Conservation (phyloP, 305 asterid species). For the Plantago coronopus region DNA sequence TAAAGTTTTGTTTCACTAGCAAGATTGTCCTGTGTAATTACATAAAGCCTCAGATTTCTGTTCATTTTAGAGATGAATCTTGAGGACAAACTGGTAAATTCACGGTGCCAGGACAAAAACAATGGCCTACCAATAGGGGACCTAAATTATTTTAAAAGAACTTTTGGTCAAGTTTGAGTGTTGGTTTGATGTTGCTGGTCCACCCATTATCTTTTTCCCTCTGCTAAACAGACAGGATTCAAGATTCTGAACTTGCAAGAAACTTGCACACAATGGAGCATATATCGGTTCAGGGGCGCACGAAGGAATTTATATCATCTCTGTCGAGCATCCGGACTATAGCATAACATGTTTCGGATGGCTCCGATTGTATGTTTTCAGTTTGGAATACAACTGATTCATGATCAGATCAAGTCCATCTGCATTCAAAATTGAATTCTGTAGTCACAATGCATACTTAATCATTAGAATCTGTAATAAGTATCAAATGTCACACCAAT, state of each 20-base stretch:
- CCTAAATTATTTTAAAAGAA: conserved; percentile 25
- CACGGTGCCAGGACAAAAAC: conserved; percentile 16
- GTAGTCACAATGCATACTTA: too few relatives aligned
- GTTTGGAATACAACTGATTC: too few relatives aligned
- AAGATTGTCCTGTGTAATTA: conserved; percentile 25
- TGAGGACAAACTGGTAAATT: conserved; percentile 38
- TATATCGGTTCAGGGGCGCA: too few relatives aligned
- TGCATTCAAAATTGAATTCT: too few relatives aligned
- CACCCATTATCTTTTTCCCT: conserved; percentile 18
- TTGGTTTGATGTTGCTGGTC: conserved; percentile 42
- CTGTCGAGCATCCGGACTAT: too few relatives aligned
- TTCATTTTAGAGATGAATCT: conserved; percentile 12
- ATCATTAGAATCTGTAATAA: too few relatives aligned
- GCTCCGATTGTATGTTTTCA: too few relatives aligned
- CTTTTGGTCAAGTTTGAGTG: conserved; percentile 26
- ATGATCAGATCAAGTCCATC: too few relatives aligned
- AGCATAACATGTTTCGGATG: too few relatives aligned
- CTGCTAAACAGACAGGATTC: conserved; percentile 5
- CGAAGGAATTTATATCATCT: too few relatives aligned
- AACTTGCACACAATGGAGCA: neutral
- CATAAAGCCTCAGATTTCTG: conserved; percentile 26
- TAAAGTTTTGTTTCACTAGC: conserved; percentile 49
- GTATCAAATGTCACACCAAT: too few relatives aligned
- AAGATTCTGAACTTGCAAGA: neutral
- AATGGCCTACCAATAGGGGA: conserved; percentile 37